Evolutionary conservation across 164 flowering plant genomes (phyloP).

Genomic region (Piper betle): DNA sequence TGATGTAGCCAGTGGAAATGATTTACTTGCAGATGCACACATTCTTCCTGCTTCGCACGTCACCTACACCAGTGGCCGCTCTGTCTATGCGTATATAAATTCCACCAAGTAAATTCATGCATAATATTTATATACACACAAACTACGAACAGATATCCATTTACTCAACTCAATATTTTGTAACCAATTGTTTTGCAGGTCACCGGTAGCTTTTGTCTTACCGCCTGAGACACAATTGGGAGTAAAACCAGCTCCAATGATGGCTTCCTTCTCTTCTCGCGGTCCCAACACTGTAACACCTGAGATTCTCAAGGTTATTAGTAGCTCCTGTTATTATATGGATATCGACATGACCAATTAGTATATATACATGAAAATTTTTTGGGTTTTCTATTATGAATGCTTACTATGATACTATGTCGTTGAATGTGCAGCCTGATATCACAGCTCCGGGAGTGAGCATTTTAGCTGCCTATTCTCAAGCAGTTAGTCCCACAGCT

Average conservation of each 20-base stretch:
- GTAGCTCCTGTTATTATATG: not conserved
- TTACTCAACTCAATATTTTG: too few species aligned
- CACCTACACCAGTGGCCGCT: constrained; percentile 22
- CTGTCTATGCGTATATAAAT: constrained; percentile 30
- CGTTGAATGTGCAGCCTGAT: constrained; percentile 43
- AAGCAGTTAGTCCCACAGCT: constrained; percentile 40
- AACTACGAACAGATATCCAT: too few species aligned
- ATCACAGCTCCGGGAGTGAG: constrained; percentile 74
- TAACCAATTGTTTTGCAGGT: constrained; percentile 16
- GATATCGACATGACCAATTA: not conserved
- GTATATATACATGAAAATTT: not conserved
- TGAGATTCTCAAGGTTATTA: constrained; percentile 61
- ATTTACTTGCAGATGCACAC: constrained; percentile 28
- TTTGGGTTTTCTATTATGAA: not conserved
- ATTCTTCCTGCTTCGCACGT: constrained; percentile 41
- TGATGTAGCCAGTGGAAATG: constrained; percentile 20
- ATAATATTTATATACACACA: not conserved
- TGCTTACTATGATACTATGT: not conserved
- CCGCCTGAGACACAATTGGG: constrained; percentile 23
- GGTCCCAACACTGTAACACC: constrained; percentile 65
- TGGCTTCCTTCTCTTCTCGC: constrained; percentile 70
- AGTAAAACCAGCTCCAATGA: constrained; percentile 56
- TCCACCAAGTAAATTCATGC: constrained; percentile 22
- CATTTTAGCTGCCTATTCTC: constrained; percentile 59
- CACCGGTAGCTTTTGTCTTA: constrained; percentile 39